phyloP scores from a whole-genome alignment of 768 basidiomycete genomes.

The Boletellus sp. region DNA sequence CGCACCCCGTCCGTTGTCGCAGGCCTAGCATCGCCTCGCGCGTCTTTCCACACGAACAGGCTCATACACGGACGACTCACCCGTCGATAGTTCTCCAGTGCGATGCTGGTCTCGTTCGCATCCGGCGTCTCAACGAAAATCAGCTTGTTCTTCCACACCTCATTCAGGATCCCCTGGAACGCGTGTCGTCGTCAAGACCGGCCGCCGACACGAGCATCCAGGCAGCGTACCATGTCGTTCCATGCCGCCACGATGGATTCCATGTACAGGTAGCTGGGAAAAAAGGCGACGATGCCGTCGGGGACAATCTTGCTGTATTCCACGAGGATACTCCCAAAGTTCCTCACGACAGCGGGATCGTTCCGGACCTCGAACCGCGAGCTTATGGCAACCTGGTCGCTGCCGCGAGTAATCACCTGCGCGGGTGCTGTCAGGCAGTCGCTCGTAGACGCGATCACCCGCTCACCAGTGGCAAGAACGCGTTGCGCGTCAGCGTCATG shows the following conservation, averaged over 20 bases:
- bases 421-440: neutral
- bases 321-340: conserved; percentile 96
- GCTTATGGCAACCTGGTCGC: conserved; percentile 97
- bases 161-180: conserved; percentile 89
- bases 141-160: conserved; percentile 99
- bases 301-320: conserved; percentile 98
- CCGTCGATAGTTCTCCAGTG: conserved; percentile 93
- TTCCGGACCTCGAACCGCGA: conserved; percentile 98
- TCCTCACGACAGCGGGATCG: conserved; percentile 97
- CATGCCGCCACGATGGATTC: conserved; percentile 99
- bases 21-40: conserved; percentile 56
- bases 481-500: conserved; percentile 95
- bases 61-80: conserved; percentile 39
- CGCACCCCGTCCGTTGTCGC: conserved; percentile 97
- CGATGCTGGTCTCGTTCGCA: conserved; percentile 97
- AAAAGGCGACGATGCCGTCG: conserved; percentile 98
- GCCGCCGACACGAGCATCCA: neutral
- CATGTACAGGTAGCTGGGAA: conserved; percentile 99
- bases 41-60: neutral
- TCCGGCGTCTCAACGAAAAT: conserved; percentile 99
- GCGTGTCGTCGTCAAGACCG: conserved; percentile 1
- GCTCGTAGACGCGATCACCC: neutral
- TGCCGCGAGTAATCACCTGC: conserved; percentile 95
- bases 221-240: conserved; percentile 92
- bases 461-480: conserved; percentile 88